Base-by-base conservation (phyloP, 495 filamentous ascomycete species). In the Tetracladium setigerum region DNA sequence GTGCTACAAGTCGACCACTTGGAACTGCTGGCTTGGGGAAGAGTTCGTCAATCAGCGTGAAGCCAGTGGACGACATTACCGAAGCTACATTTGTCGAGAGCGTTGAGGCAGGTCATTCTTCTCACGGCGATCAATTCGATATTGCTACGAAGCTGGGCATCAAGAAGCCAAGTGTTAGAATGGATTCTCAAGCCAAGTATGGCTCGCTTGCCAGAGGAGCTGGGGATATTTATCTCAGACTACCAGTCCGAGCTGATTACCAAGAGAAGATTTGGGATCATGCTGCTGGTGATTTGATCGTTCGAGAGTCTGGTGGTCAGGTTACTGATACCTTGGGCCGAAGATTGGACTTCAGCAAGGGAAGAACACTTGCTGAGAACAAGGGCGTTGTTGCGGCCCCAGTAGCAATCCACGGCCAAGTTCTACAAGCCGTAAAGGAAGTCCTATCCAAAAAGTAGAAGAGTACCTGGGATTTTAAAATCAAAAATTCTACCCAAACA, bases 221-320 rank as follows among this genome's bases (percentile, higher is more conserved):
- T 6, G 92, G 89, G 36, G 94, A 99, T 58, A 80, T 99, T 53
- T 97, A 97, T 64, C 70, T 98, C 54, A 76, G 92, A 41, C 68
- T 99, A 24, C 92, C 94, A 14, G 81, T 84, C 11, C 82, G 76
- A 56, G 82, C 81, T 59, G 80, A 82, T 18, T 99, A 97, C 66
- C 80, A 95, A 68, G 92, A 99, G 74, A 99, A 99, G 76, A 97
- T 99, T 54, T 99, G 92, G 92, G 92, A 99, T 62, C 92, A 99
- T 67, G 94, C 91, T 27, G 91, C 88, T n/a, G 92, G 92, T 30
- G 89, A 94, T 50, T 65, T 99, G 42, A 90, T 99, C 55, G 89
- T 95, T 10, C 76, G 89, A 39, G 92, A 99, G 66, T 89, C 94
- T 4, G 92, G 94, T 40, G 94, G 91, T 18, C 71, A 84, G 58